Evolutionary conservation across 2,329 filamentous ascomycete species (phyloP).

Genomic region (Neopestalotiopsis clavispora): DNA sequence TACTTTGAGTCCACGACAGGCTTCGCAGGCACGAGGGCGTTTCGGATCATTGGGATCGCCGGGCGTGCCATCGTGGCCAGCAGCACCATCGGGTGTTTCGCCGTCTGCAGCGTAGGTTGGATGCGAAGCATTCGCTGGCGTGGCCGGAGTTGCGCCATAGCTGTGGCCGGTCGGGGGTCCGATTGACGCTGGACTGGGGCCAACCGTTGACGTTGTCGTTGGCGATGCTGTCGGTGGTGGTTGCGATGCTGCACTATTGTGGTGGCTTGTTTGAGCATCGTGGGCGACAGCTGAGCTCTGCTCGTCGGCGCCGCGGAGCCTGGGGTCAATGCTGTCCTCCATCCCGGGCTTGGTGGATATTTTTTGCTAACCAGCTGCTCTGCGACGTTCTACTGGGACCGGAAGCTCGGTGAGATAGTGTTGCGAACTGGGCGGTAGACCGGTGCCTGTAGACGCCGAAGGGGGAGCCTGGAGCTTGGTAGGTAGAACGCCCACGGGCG

Average conservation of each 20-base stretch:
- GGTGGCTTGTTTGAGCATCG: slow-evolving; percentile 16
- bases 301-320: slow-evolving; percentile 31
- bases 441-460: slow-evolving; percentile 13
- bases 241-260: slow-evolving; percentile 10
- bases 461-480: neutral
- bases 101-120: slow-evolving; percentile 28
- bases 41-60: slow-evolving; percentile 58
- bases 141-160: slow-evolving; percentile 15
- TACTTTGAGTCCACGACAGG: slow-evolving; percentile 78
- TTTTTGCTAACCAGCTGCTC: neutral
- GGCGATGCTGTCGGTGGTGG: slow-evolving; percentile 22
- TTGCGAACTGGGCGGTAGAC: slow-evolving; percentile 8
- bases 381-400: slow-evolving; percentile 8
- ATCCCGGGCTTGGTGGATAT: slow-evolving; percentile 6
- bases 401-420: slow-evolving; percentile 14
- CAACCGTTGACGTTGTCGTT: slow-evolving; percentile 12
- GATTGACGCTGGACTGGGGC: slow-evolving; percentile 13
- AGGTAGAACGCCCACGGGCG: neutral
- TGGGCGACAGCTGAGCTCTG: slow-evolving; percentile 30
- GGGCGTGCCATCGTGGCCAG: slow-evolving; percentile 25
- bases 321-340: slow-evolving; percentile 28
- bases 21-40: slow-evolving; percentile 74
- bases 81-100: slow-evolving; percentile 22
- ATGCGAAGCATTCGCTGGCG: neutral
- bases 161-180: slow-evolving; percentile 8